Conservation (phyloP, 805 yeast genomes). For the Jamesozyma piceae region DNA sequence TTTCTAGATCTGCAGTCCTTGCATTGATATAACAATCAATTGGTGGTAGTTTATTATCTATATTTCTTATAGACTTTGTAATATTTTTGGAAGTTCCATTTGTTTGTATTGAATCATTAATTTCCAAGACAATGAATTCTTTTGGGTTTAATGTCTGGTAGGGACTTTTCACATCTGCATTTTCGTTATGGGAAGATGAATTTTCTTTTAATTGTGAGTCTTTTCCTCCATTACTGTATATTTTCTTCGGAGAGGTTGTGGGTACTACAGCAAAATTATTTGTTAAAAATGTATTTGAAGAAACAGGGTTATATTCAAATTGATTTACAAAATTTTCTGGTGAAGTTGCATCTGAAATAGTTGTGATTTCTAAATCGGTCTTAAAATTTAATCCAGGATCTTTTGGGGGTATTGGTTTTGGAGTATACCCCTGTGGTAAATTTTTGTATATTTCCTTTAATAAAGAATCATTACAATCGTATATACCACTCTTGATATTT, state of each 20-base stretch:
- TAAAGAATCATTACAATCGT: conserved; percentile 19
- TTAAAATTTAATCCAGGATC: conserved; percentile 6
- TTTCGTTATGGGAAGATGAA: too few species aligned
- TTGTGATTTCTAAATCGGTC: conserved; percentile 6
- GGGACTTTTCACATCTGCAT: neutral
- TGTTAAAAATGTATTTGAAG: conserved; percentile 6
- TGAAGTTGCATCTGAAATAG: conserved; percentile 2
- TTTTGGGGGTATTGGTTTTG: conserved; percentile 3
- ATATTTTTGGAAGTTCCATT: too few species aligned
- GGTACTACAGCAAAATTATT: neutral
- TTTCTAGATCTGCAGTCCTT: neutral
- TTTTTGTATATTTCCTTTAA: conserved; percentile 13
- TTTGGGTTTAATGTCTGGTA: neutral
- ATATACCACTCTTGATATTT: conserved; percentile 21
- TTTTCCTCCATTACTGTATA: too few species aligned
- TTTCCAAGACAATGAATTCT: neutral
- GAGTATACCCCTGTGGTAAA: conserved; percentile 8
- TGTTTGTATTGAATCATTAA: neutral
- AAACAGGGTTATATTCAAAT: conserved; percentile 2
- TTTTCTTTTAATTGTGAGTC: neutral
- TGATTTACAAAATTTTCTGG: neutral
- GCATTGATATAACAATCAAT: neutral
- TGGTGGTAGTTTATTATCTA: neutral
- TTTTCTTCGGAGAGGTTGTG: too few species aligned
- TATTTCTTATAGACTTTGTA: too few species aligned